Evolutionary conservation across 2,329 filamentous ascomycete species (phyloP), one percentile per base, ranked within the genome.

Genomic region (Tolypocladium paradoxum): DNA sequence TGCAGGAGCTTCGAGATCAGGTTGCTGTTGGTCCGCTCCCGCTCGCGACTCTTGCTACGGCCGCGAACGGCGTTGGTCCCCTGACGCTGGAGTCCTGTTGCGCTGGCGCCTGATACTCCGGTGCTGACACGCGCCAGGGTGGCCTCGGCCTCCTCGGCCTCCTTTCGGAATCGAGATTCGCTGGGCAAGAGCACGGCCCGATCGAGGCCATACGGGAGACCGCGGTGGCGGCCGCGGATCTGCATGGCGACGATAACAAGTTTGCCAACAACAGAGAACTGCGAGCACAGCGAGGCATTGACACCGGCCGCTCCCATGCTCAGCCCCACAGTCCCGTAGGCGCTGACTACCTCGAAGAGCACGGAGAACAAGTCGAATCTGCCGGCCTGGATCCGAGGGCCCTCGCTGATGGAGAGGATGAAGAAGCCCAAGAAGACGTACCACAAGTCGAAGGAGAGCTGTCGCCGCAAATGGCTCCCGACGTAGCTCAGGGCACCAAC

Each of bases 401-500:
- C 92, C 71, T 99, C 95, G 33, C 88, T 84, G 61, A 99, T 96
- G 56, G 87, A 79, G 62, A 99, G 87, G 65, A 97, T 81, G 71
- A 99, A 99, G 61, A 95, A 83, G 1, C 93, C 93, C 24, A 97
- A 68, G 65, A 95, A 96, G 54, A 99, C 87, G 63, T 90, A 99
- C 93, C 93, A 99, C 69, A 99, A 70, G 70, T 99, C 93, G 72
- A 99, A 99, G 52, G 90, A 95, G 36, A 99, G 79, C 69, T 99
- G 93, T 48, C 88, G 84, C 37, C 93, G 87, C 67, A 99, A 78
- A 81, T 99, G 93, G 50, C 88, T 85, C 3, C 90, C 88, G 50
- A 99, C 86, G 61, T 96, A 97, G 56, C 85, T 92, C 46, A 89
- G 81, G 45, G 85, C 79, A 37, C 73, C 78, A 27, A 77, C 76